Evolutionary conservation across 2,329 filamentous ascomycete species (phyloP).

Genomic region (Aspergillus japonicus): DNA sequence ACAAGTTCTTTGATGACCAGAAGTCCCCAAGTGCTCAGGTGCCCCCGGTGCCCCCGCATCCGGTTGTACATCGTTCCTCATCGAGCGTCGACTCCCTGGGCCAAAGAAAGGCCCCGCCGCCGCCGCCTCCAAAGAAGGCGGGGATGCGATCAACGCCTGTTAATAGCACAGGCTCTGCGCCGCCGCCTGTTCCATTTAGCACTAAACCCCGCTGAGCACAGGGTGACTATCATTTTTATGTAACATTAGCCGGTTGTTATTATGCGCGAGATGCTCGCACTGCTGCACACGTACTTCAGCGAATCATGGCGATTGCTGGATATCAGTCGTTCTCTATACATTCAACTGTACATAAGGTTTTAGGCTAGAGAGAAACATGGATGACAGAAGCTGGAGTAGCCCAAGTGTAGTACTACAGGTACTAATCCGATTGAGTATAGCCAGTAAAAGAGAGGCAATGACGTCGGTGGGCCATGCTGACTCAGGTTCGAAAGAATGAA

Average conservation of each 20-base stretch:
- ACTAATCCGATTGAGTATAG: not conserved
- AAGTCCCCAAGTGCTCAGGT: conserved; percentile 24
- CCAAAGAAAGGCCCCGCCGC: conserved; percentile 55
- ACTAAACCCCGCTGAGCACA: conserved; percentile 55
- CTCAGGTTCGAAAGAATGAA: not conserved
- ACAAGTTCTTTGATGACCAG: conserved; percentile 46
- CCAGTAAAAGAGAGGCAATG: not conserved
- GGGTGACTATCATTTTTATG: not conserved
- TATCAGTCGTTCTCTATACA: not conserved
- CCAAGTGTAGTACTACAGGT: too few relatives aligned
- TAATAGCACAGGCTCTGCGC: conserved; percentile 33
- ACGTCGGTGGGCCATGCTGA: not conserved
- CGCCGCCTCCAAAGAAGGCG: conserved; percentile 58
- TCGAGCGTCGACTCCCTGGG: conserved; percentile 33
- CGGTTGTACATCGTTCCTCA: conserved; percentile 24
- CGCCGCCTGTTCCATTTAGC: conserved; percentile 57
- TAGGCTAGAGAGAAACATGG: not conserved
- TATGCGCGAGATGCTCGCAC: not conserved
- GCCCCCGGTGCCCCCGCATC: conserved; percentile 25
- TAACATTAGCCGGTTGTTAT: not conserved
- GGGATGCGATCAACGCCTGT: conserved; percentile 43
- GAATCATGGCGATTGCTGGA: not conserved
- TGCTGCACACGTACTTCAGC: not conserved
- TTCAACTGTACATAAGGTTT: not conserved
- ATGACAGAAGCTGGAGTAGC: not conserved